Base-by-base conservation (phyloP, 2,329 filamentous ascomycete species). In the Colletotrichum spinosum region DNA sequence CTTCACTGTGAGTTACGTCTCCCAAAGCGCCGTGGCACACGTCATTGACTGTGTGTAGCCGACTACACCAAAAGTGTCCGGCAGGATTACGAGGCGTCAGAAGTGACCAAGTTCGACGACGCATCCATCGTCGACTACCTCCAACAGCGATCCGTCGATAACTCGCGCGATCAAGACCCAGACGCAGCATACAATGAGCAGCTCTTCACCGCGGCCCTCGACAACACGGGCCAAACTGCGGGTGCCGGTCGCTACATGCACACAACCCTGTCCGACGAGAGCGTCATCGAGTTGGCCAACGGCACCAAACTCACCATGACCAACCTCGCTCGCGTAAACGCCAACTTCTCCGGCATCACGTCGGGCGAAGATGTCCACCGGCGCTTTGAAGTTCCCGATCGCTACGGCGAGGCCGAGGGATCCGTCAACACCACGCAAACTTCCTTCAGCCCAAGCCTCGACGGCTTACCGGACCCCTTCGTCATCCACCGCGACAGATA, bases 131-230 rank as follows among this genome's bases (percentile, higher is more conserved):
- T 35, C 46, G 55, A 66, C 17, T 57, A 60, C 51, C 11, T 69
- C 15, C 56, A 68, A 59, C 65, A 68, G 52, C 60, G 65, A 6
- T 56, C 61, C 8, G 58, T 60, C 17, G 58, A 63, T 41, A 68
- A 68, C 42, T 60, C 62, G 10, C n/a, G 44, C 10, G 48, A 59
- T 54, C 69, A 69, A n/a, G 68, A 70, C 38, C 69, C 69, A 1
- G 69, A 70, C 25, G 69, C 69, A 4, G 54, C 57, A 8, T 70
- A 69, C 37, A 70, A 70, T 34, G 38, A 55, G 10, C 62, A 65
- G 25, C 25, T 70, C 3, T 62, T 35, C 37, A 69, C 57, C 34
- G 51, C 61, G 5, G 53, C 65, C 9, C 34, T 66, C 2, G 35
- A 33, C 10, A 66, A 68, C 38, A 51, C 60, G 6, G 42, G 50